These are phyloP conservation scores for Medicago ruthenica DNA, from an alignment of 306 rosid genomes.

Conservation along the genomic window DNA sequence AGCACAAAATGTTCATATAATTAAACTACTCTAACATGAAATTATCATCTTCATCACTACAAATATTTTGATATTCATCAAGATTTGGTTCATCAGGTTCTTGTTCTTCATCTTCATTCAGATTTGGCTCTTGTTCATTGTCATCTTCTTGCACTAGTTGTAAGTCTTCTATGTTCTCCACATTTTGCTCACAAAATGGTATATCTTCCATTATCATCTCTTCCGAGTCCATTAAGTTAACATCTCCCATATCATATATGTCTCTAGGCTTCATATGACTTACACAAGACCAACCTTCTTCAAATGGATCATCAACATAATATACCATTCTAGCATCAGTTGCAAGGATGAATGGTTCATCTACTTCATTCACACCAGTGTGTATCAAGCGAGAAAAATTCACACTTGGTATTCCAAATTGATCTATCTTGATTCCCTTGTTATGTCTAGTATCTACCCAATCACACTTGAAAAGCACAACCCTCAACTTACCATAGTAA, in stretches of 20 bases:
- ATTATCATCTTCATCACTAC: no score
- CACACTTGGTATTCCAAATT: no score
- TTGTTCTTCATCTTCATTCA: no score
- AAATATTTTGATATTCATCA: no score
- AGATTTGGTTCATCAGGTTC: no score
- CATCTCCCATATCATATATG: neutral
- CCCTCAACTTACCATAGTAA: no score
- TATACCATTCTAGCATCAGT: conserved; percentile 12
- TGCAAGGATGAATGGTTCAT: conserved; percentile 36
- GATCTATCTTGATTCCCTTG: no score
- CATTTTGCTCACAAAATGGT: neutral
- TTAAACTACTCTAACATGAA: no score
- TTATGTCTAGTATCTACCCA: no score
- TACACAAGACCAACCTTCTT: no score
- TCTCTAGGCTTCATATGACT: conserved; percentile 22
- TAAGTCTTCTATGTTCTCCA: conserved; percentile 14
- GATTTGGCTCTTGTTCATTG: neutral
- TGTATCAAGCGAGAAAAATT: conserved; percentile 7
- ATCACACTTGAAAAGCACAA: no score
- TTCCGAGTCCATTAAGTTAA: neutral
- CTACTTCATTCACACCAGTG: neutral
- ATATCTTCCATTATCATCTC: conserved; percentile 1
- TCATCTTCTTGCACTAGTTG: neutral
- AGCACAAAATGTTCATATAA: no score
- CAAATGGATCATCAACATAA: neutral